Evolutionary conservation across 345 rosid genomes (phyloP).

Genomic region (Isatis tinctoria): DNA sequence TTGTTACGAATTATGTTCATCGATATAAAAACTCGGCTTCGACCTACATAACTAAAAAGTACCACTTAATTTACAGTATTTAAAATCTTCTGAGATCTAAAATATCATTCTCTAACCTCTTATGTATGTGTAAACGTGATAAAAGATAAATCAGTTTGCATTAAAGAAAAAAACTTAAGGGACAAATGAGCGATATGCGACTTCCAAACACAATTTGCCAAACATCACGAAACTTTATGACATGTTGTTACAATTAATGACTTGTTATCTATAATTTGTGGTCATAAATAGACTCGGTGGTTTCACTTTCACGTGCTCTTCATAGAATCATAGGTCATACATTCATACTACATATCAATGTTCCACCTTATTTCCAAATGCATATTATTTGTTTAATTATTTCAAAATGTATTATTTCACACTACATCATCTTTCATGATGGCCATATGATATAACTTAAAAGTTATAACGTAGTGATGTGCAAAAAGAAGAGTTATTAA

Average conservation of each 20-base stretch:
- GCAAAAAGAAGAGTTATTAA: too few species aligned
- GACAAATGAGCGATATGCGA: not conserved
- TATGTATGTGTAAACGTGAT: not conserved
- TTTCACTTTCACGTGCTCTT: slow-evolving; percentile 1
- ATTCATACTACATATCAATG: not conserved
- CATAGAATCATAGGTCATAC: slow-evolving; percentile 1
- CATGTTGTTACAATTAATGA: slow-evolving; percentile 4
- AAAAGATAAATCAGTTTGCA: too few species aligned
- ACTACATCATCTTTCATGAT: not conserved
- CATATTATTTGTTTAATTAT: not conserved
- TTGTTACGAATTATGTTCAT: too few species aligned
- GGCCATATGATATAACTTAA: not conserved
- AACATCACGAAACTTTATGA: not conserved
- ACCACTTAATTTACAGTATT: too few species aligned
- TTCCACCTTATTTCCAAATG: not conserved
- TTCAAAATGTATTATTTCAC: not conserved
- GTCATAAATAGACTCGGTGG: not conserved
- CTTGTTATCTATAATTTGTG: slow-evolving; percentile 15
- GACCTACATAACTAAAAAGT: too few species aligned
- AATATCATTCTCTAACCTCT: not conserved
- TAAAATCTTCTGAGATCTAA: too few species aligned
- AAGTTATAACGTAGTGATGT: not conserved
- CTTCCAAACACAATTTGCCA: not conserved
- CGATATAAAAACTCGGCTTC: too few species aligned
- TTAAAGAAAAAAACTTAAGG: not conserved